phyloP scores from a whole-genome alignment of 2,329 filamentous ascomycete genomes.

The Talaromyces sp. region DNA sequence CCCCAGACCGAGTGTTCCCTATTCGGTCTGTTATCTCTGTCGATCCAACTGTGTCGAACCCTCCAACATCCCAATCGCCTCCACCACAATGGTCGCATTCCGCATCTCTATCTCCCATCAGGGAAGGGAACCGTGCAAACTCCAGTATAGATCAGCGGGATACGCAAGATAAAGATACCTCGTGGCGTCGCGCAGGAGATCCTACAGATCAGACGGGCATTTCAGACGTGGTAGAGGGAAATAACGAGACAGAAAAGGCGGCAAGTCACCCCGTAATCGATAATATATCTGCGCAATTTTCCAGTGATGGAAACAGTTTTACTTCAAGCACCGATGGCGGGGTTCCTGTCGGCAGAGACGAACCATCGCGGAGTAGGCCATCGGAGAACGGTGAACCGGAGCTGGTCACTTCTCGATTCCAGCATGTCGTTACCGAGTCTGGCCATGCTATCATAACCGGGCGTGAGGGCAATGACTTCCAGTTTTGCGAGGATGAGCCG shows the following conservation, averaged over 20 bases:
- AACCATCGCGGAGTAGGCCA: conserved; percentile 24
- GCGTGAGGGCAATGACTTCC: conserved; percentile 63
- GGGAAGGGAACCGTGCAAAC: conserved; percentile 24
- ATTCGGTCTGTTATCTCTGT: conserved; percentile 71
- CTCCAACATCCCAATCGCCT: conserved; percentile 4
- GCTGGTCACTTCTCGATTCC: conserved; percentile 68
- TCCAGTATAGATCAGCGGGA: conserved; percentile 26
- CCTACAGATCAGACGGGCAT: not conserved
- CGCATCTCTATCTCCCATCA: conserved; percentile 12
- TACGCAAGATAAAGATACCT: conserved; percentile 14
- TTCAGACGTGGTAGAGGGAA: conserved; percentile 2
- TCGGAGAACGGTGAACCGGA: conserved; percentile 40
- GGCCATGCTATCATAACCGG: conserved; percentile 82
- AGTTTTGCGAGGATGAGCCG: conserved; percentile 84
- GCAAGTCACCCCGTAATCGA: conserved; percentile 15
- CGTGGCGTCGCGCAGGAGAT: not conserved
- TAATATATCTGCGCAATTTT: conserved; percentile 15
- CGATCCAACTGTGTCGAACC: conserved; percentile 7
- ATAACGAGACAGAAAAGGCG: conserved; percentile 7
- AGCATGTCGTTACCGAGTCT: conserved; percentile 67
- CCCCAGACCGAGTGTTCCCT: conserved; percentile 66
- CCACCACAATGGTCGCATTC: conserved; percentile 26
- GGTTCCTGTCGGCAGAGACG: conserved; percentile 13
- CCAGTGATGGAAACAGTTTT: conserved; percentile 12
- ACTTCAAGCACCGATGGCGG: conserved; percentile 17